Conservation (phyloP, 2,329 filamentous ascomycete species). For the Aureobasidium melanogenum region DNA sequence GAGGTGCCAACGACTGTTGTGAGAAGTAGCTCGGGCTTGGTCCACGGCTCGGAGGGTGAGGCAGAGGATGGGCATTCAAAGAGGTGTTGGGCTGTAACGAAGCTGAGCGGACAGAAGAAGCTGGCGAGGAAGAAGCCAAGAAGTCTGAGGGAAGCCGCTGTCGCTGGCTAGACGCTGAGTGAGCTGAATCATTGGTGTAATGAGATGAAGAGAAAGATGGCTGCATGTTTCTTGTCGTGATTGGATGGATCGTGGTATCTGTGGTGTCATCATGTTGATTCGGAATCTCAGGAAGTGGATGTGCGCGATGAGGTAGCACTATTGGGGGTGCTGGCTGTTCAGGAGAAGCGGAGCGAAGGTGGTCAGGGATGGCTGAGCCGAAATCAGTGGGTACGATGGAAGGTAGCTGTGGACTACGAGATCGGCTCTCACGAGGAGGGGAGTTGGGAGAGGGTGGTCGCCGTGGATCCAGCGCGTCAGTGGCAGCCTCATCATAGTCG, state of each 20-base stretch:
- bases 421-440: background rate
- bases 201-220: background rate
- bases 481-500: background rate
- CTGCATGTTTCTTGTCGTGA: background rate
- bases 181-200: background rate
- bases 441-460: background rate
- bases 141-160: background rate
- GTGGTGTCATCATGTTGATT: background rate
- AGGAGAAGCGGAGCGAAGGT: background rate
- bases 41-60: background rate
- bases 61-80: background rate
- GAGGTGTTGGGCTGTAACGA: background rate
- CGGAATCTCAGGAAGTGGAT: background rate
- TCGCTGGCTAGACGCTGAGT: background rate
- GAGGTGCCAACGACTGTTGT: background rate
- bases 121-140: background rate
- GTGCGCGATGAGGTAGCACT: background rate
- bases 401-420: background rate
- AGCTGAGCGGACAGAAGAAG: background rate
- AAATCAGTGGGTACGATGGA: background rate
- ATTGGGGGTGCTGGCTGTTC: background rate
- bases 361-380: background rate
- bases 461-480: background rate
- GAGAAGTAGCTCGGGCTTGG: slow-evolving; percentile 5
- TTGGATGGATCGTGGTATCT: background rate